Base-by-base conservation (phyloP, 169 alveolate species). In the Cryptosporidium meleagridis region DNA sequence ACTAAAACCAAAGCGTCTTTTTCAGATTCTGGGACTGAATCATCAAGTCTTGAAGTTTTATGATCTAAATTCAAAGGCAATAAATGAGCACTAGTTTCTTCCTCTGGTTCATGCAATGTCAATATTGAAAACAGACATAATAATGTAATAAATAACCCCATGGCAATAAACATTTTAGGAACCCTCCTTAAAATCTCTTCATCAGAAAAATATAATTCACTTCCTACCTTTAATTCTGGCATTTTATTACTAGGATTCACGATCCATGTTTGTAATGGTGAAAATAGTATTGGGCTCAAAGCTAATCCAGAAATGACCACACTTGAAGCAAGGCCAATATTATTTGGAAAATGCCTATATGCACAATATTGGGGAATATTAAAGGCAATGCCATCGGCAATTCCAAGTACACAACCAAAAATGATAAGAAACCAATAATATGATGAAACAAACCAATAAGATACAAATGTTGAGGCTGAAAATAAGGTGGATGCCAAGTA, bases 321-420 rank as follows among this genome's bases (percentile, higher is more conserved):
- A 16, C 89, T 80, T 8, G 89, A 80, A 12, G 52, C 89, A 21
- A 67, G 53, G 16, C 89, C 89, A 23, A 61, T 80, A 41, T 62
- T 37, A 41, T 80, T 62, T 21, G 89, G 89, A 37, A 35, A 80
- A 26, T 44, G 70, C 35, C 33, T 80, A 51, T 62, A 80, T 0
- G 89, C 89, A 31, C 89, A 80, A 33, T 80, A 80, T 58, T 80
- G 89, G 31, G 89, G 80, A 21, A 80, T 26, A 39, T 80, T 80
- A 29, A 80, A 80, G 31, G 89, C 72, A 23, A 80, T 62, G 5
- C 89, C 89, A 65, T 80, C 75, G 0, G 89, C 89, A 16, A 80
- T 80, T 12, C 89, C 89, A 80, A 80, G 37, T 9, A 80, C 16
- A 31, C 80, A 58, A 23, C 89, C 89, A 80, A 80, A 80, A 14